Conservation (phyloP, 805 yeast genomes). For the Saturnispora gosingensis region DNA sequence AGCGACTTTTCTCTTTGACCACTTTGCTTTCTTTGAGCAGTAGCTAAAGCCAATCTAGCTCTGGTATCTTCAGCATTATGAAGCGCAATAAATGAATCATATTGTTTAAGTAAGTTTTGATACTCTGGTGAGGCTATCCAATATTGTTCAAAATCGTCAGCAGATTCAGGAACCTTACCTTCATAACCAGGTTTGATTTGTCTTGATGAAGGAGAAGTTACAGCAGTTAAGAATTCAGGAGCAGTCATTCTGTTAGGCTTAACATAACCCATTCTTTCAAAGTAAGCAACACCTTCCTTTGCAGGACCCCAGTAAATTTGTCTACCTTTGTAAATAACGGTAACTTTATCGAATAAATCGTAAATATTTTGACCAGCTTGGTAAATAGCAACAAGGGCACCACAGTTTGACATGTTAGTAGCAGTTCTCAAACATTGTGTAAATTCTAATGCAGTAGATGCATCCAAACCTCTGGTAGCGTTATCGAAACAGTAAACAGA, state of each 20-base stretch:
- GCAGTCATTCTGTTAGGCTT: constrained; percentile 63
- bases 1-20: constrained; percentile 30
- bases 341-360: constrained; percentile 50
- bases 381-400: constrained; percentile 56
- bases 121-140: constrained; percentile 53
- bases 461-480: constrained; percentile 62
- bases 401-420: constrained; percentile 45
- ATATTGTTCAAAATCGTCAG: constrained; percentile 47
- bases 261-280: constrained; percentile 53
- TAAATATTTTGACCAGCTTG: constrained; percentile 62
- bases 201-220: constrained; percentile 58
- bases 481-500: constrained; percentile 57
- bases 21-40: constrained; percentile 30
- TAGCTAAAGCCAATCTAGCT: constrained; percentile 35
- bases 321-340: constrained; percentile 50
- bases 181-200: constrained; percentile 42
- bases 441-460: constrained; percentile 63
- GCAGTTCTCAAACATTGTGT: constrained; percentile 54
- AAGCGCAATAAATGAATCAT: constrained; percentile 31
- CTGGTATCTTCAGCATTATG: constrained; percentile 33
- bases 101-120: constrained; percentile 29
- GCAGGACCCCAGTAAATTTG: constrained; percentile 56
- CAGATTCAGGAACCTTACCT: constrained; percentile 44
- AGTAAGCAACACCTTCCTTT: constrained; percentile 42
- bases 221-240: constrained; percentile 59